Base-by-base conservation (phyloP, 768 basidiomycete species). In the Podaxis sp. region DNA sequence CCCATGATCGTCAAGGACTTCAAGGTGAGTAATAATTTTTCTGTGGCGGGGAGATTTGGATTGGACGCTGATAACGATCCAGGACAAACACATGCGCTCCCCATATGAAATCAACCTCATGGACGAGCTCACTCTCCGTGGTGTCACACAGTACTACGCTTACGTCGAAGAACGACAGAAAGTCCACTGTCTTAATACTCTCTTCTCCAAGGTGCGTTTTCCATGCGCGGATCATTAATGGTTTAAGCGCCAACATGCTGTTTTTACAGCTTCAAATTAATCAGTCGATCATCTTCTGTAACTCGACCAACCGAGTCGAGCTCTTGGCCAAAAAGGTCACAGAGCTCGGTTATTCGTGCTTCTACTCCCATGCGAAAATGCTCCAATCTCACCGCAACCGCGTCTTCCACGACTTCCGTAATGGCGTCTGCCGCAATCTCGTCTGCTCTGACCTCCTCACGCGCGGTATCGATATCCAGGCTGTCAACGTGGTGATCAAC, bases 321-420 rank as follows among this genome's bases (percentile, higher is more conserved):
- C 90, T 99, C 53, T 85, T 99, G 69, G 96, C 96, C 64, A 98
- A 98, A 81, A 99, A 99, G 80, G 94, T 99, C 69, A 99, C 96
- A 12, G 97, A 99, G 72, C 89, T 98, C 57, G 96, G 96, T 66
- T 99, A 98, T 75, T 99, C 96, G 49, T 99, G 96, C 82, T 99
- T 99, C 87, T 99, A 97, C 83, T 98, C 96, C 55, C 96, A 99
- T 75, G 96, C 96, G 57, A 96, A 96, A 80, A 99, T 99, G 96
- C 88, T 98, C 13, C 96, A 99, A 79, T 90, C 91, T 36, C 94
- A 98, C 77, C 94, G 96, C 64, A 99, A 99, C 78, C 93, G 96
- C 72, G 96, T 99, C 68, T 99, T 99, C 86, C 96, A 99, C 81
- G 96, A 98, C 77, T 99, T 99, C 88, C 89, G 97, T 66, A 94